phyloP scores from a whole-genome alignment of 768 basidiomycete genomes.

The Boletellus ananas region DNA sequence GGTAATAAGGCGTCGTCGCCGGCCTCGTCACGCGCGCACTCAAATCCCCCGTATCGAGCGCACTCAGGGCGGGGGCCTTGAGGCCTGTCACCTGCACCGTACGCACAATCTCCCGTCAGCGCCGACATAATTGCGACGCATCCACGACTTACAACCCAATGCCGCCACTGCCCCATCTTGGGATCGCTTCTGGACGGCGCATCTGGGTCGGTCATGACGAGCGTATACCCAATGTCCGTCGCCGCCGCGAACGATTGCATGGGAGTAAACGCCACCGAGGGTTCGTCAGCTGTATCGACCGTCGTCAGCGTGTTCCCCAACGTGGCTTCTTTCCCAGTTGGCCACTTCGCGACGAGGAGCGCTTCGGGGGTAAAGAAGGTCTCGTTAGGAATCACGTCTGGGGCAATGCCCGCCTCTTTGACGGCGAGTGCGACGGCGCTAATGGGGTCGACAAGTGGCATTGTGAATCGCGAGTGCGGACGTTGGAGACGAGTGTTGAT shows the following conservation, averaged over 20 bases:
- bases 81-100: conserved; percentile 36
- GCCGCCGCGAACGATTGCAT: conserved; percentile 33
- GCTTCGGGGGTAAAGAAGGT: conserved; percentile 26
- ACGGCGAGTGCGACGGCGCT: conserved; percentile 15
- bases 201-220: conserved; percentile 58
- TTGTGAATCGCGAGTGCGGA: conserved; percentile 1
- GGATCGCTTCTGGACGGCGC: conserved; percentile 50
- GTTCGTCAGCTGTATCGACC: conserved; percentile 46
- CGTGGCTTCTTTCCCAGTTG: conserved; percentile 30
- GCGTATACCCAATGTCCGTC: conserved; percentile 42
- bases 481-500: neutral
- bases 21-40: conserved; percentile 41
- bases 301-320: conserved; percentile 37
- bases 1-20: conserved; percentile 52
- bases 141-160: conserved; percentile 46
- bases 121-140: neutral
- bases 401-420: conserved; percentile 22
- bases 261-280: conserved; percentile 44
- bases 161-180: conserved; percentile 50
- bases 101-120: neutral
- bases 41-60: conserved; percentile 32
- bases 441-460: conserved; percentile 28
- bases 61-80: conserved; percentile 31
- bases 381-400: conserved; percentile 28
- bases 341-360: conserved; percentile 28